Evolutionary conservation across 2,329 filamentous ascomycete species (phyloP).

Genomic region (Aspergillus jensenii): DNA sequence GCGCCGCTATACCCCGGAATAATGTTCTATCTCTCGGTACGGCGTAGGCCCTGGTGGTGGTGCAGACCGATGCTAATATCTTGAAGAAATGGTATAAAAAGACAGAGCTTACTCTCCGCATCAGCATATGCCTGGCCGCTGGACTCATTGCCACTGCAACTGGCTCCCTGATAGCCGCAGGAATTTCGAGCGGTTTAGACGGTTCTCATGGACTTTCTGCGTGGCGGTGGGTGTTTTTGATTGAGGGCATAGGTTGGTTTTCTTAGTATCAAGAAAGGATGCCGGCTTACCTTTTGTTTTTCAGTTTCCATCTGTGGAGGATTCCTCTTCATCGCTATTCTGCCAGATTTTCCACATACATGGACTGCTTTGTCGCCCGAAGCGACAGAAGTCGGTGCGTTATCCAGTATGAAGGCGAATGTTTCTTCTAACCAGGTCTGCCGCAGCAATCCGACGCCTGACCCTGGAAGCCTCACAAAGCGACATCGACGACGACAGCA

Average conservation of each 20-base stretch:
- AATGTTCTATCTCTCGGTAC: conserved; percentile 47
- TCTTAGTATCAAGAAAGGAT: background rate
- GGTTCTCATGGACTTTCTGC: conserved; percentile 36
- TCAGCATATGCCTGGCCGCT: conserved; percentile 53
- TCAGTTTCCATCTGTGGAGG: conserved; percentile 3
- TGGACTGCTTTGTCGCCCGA: conserved; percentile 46
- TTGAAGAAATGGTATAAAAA: conserved; percentile 52
- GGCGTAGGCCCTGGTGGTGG: background rate
- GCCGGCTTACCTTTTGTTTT: conserved; percentile 12
- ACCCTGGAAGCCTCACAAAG: conserved; percentile 51
- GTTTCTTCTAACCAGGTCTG: background rate
- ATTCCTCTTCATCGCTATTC: conserved; percentile 27
- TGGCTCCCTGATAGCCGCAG: conserved; percentile 54
- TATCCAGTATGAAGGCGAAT: background rate
- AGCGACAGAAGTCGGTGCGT: conserved; percentile 42
- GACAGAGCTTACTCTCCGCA: conserved; percentile 52
- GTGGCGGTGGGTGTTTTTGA: conserved; percentile 47
- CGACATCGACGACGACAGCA: conserved; percentile 49
- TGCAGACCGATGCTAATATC: background rate
- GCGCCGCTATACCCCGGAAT: conserved; percentile 50
- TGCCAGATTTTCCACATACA: conserved; percentile 48
- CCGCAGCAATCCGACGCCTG: conserved; percentile 43
- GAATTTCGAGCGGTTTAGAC: conserved; percentile 45
- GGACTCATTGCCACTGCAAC: conserved; percentile 52
- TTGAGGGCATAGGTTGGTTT: conserved; percentile 30